Evolutionary conservation across 345 rosid species (phyloP).

Genomic region (Gynandropsis gynandra): DNA sequence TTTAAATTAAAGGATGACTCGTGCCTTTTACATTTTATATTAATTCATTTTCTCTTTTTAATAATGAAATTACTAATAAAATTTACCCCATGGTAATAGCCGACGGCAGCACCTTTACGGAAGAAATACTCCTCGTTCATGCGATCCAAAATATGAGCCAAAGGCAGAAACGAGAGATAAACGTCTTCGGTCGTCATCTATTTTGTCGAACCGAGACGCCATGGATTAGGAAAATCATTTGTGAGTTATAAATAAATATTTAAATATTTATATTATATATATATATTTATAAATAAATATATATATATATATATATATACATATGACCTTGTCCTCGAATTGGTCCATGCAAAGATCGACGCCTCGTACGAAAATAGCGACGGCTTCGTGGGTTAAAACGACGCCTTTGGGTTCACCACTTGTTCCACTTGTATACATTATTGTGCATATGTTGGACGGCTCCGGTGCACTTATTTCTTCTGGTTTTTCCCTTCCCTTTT

Average conservation of each 20-base stretch:
- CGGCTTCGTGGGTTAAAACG: conserved; percentile 73
- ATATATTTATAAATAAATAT: too few species aligned
- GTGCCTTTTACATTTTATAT: too few species aligned
- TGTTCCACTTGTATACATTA: conserved; percentile 97
- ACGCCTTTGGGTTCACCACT: conserved; percentile 99
- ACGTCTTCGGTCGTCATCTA: conserved; percentile 89
- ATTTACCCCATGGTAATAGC: conserved; percentile 98
- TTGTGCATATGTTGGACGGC: conserved; percentile 65
- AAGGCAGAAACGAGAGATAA: conserved; percentile 86
- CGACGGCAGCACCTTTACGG: conserved; percentile 85
- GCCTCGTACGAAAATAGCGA: conserved; percentile 50
- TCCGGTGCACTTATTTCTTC: conserved; percentile 51
- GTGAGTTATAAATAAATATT: too few species aligned
- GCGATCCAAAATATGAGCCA: conserved; percentile 92
- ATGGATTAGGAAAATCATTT: too few species aligned
- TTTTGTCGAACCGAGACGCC: too few species aligned
- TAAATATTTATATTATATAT: too few species aligned
- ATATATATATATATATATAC: too few species aligned
- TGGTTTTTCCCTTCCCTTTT: conserved; percentile 59
- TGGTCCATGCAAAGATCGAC: conserved; percentile 75
- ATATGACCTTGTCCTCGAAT: conserved; percentile 82
- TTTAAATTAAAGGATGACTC: too few species aligned
- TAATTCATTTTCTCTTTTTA: too few species aligned
- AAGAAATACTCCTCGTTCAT: conserved; percentile 78
- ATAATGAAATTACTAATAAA: too few species aligned